Conservation (phyloP, 2,329 filamentous ascomycete species). For the Myriosclerotinia duriaeana region DNA sequence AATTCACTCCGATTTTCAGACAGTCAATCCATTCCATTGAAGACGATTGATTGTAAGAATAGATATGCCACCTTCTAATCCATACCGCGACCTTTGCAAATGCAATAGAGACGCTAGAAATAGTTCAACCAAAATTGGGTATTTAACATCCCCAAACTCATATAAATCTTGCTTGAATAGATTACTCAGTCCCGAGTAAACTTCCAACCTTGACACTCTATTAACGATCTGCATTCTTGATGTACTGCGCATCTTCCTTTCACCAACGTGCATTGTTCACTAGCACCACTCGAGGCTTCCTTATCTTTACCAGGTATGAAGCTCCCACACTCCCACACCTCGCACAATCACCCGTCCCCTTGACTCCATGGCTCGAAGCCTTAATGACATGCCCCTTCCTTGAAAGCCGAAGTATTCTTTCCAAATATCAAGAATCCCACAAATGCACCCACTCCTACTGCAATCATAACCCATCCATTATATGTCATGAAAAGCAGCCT, state of each 20-base stretch:
- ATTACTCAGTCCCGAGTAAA: not conserved
- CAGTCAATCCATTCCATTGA: not conserved
- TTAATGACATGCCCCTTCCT: slow-evolving; percentile 88
- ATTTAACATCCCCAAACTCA: not conserved
- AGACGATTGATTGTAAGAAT: not conserved
- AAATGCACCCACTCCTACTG: slow-evolving; percentile 85
- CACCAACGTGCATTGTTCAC: slow-evolving; percentile 66
- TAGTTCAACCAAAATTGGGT: not conserved
- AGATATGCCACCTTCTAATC: too few relatives aligned
- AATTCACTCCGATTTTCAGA: not conserved
- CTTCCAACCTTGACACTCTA: slow-evolving; percentile 43
- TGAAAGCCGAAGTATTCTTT: slow-evolving; percentile 65
- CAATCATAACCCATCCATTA: slow-evolving; percentile 95
- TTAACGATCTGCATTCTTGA: slow-evolving; percentile 53
- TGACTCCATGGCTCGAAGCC: not conserved
- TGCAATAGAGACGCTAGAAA: not conserved
- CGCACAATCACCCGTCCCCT: slow-evolving; percentile 42
- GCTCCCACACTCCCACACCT: slow-evolving; percentile 60
- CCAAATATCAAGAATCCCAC: slow-evolving; percentile 85
- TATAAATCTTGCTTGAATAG: not conserved
- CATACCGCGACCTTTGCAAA: not conserved
- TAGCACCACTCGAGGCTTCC: slow-evolving; percentile 60
- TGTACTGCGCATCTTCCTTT: slow-evolving; percentile 58
- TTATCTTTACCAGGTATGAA: slow-evolving; percentile 63
- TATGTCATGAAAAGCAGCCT: slow-evolving; percentile 99